phyloP scores from a whole-genome alignment of 2,329 filamentous ascomycete genomes.

The Fusarium liriodendri region DNA sequence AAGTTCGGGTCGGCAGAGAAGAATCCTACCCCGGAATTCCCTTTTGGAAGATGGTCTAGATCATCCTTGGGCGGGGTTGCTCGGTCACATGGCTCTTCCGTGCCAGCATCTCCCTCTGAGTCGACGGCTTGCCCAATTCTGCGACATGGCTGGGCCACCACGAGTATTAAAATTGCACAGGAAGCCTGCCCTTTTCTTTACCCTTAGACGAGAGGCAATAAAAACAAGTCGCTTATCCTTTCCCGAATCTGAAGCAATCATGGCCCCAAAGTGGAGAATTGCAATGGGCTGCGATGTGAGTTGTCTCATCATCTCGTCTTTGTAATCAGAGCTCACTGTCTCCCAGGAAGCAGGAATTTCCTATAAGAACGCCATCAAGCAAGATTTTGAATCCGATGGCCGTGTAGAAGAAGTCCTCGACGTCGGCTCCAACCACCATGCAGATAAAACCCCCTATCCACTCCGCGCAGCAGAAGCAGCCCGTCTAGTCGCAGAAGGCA shows the following conservation, averaged over 20 bases:
- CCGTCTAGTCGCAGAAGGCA: slow-evolving; percentile 68
- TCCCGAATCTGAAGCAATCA: slow-evolving; percentile 40
- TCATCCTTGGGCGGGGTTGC: background rate
- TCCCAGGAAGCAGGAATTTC: slow-evolving; percentile 75
- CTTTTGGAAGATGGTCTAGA: slow-evolving; percentile 8
- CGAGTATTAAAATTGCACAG: slow-evolving; percentile 8
- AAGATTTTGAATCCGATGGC: slow-evolving; percentile 74
- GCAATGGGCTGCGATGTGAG: slow-evolving; percentile 66
- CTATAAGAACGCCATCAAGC: slow-evolving; percentile 84
- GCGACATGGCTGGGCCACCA: background rate
- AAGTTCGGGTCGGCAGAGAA: background rate
- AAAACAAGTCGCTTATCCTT: slow-evolving; percentile 3
- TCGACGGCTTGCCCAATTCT: slow-evolving; percentile 9
- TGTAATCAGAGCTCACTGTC: background rate
- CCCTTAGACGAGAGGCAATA: background rate
- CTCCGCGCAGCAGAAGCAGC: slow-evolving; percentile 81
- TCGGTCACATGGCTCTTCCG: slow-evolving; percentile 9
- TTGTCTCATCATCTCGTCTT: slow-evolving; percentile 3
- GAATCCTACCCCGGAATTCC: slow-evolving; percentile 7
- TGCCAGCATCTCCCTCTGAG: background rate
- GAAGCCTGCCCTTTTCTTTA: background rate
- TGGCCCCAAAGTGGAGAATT: slow-evolving; percentile 63
- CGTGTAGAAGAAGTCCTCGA: slow-evolving; percentile 77
- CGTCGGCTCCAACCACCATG: slow-evolving; percentile 74
- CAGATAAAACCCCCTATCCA: slow-evolving; percentile 85